A percentile compares a stretch with the other conserved stretches of the same genome.
Evolutionary conservation across 176 grass and related monocot species (phyloP).

Genomic region (Sorghum bicolor): DNA sequence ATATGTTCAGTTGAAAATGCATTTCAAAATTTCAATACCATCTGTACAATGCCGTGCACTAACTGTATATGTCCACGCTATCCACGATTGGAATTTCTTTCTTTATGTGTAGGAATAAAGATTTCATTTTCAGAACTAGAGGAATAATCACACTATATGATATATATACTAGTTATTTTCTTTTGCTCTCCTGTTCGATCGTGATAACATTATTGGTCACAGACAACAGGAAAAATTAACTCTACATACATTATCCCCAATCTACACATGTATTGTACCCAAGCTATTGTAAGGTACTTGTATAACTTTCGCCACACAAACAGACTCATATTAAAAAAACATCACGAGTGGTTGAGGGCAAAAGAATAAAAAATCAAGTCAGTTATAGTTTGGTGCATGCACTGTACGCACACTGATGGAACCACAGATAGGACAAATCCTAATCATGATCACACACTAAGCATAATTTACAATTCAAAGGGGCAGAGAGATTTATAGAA

Average conservation of each 20-base stretch:
- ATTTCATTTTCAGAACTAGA: too few relatives aligned
- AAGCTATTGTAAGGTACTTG: neutral
- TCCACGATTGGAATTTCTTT: too few relatives aligned
- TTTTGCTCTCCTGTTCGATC: neutral
- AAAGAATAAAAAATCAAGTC: constrained; percentile 7
- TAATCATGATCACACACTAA: constrained; percentile 37
- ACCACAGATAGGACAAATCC: constrained; percentile 27
- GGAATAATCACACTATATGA: too few relatives aligned
- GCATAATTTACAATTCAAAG: neutral
- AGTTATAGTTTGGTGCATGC: constrained; percentile 14
- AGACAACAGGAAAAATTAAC: neutral
- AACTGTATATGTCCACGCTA: too few relatives aligned
- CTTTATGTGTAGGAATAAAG: too few relatives aligned
- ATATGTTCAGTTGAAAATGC: too few relatives aligned
- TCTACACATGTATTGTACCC: neutral
- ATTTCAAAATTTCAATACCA: too few relatives aligned
- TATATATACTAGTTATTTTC: too few relatives aligned
- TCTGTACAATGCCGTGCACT: too few relatives aligned
- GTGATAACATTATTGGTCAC: neutral
- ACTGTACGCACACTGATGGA: constrained; percentile 9
- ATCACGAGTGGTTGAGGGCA: neutral
- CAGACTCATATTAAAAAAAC: neutral
- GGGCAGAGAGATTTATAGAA: neutral
- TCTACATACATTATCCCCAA: neutral
- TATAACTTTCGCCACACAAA: constrained; percentile 31